Evolutionary conservation across 257 asterid species (phyloP).

Genomic region (Rubia yunnanensis): DNA sequence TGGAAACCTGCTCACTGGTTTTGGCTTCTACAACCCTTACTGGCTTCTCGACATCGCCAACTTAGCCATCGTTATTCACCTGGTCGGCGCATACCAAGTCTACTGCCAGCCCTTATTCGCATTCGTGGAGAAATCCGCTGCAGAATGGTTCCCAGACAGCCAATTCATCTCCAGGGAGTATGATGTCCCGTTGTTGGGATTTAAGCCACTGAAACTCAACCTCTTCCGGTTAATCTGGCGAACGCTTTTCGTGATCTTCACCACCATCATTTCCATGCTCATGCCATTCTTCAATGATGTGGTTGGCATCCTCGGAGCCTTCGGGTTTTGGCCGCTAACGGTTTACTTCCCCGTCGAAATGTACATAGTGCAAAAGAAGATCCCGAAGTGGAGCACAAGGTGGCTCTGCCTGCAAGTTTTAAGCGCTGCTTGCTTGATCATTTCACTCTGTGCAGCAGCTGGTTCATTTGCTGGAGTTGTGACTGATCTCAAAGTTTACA

Average conservation of each 20-base stretch:
- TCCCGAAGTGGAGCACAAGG: constrained; percentile 58
- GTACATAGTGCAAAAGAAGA: constrained; percentile 60
- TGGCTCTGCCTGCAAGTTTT: constrained; percentile 53
- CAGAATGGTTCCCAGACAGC: constrained; percentile 37
- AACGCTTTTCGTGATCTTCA: constrained; percentile 47
- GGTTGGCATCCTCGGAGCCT: constrained; percentile 75
- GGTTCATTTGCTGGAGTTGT: constrained; percentile 76
- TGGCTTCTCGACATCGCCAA: constrained; percentile 92
- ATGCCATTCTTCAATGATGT: constrained; percentile 79
- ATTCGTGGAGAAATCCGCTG: constrained; percentile 55
- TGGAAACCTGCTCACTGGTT: constrained; percentile 78
- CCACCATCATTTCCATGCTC: constrained; percentile 65
- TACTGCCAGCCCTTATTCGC: constrained; percentile 84
- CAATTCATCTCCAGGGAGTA: constrained; percentile 38
- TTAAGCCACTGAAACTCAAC: constrained; percentile 33
- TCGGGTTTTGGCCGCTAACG: constrained; percentile 88
- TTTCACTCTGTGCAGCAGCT: constrained; percentile 56
- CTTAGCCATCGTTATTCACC: constrained; percentile 63
- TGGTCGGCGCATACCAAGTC: constrained; percentile 86
- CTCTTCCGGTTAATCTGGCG: constrained; percentile 65
- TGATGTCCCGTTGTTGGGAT: constrained; percentile 38
- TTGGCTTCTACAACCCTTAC: constrained; percentile 77
- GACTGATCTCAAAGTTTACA: constrained; percentile 53
- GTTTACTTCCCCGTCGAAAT: constrained; percentile 87
- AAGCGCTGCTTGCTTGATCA: constrained; percentile 49